Base-by-base conservation (phyloP, 495 filamentous ascomycete genomes). In the Darksidea phi region DNA sequence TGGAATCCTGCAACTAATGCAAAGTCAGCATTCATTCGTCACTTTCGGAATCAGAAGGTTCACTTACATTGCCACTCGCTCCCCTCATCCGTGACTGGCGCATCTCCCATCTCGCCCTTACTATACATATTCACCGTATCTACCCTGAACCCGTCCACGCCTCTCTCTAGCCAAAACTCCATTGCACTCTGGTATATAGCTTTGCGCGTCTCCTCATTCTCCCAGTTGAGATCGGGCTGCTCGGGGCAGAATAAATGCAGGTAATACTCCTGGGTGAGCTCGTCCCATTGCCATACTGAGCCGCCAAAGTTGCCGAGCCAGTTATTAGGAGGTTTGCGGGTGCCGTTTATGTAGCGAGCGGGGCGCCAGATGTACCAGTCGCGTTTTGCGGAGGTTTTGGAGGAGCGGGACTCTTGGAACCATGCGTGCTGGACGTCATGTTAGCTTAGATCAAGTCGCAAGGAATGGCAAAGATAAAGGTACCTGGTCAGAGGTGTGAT, bases 141-240 rank as follows among this genome's bases (percentile, higher is more conserved):
- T 12, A 73, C 61, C 0, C 71, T 61, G 60, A 74, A 73, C 20
- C 71, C 72, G 43, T 67, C 65, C 12, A 67, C 57, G 12, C 72
- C 72, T 24, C 51, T 28, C 12, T 67, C 43, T 1, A 74, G 57
- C 72, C 71, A 74, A 54, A 68, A 74, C 32, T 59, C 42, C 64
- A 74, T 72, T 25, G 55, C 58, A n/a, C 51, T 42, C 6, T 65
- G 50, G 54, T 70, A 72, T 21, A 74, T 63, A 1, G 67, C 64
- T 17, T 66, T n/a, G 15, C 72, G 45, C 6, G 54, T 48, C 21
- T 61, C 59, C 13, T 23, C 21, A 45, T 70, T 73, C 32, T 73
- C 69, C 69, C 68, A 74, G 57, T 74, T 74, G 15, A 74, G 57
- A 42, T 74, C 72, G 3, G 72, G 72, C 49, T 74, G 72, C 49